These are phyloP conservation scores for Sophora flavescens DNA, from an alignment of 306 rosid species.

Conservation along the genomic window DNA sequence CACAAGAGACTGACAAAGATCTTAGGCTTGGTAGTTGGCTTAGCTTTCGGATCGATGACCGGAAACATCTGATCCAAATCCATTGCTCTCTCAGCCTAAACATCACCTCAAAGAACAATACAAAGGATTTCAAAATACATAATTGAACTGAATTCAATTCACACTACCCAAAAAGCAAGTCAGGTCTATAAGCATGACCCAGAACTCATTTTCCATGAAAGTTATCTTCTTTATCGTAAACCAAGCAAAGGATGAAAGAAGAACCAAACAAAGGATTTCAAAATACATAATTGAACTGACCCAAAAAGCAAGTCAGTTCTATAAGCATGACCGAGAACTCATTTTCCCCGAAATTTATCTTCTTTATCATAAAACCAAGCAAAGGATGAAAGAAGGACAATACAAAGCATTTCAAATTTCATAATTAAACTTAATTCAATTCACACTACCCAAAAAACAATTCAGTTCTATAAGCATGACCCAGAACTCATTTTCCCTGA, in stretches of 20 bases:
- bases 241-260: no score
- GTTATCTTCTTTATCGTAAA: no score
- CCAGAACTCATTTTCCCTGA: conserved; percentile 11
- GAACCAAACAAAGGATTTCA: no score
- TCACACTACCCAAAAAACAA: conserved; percentile 1
- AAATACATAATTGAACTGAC: no score
- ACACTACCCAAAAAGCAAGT: no score
- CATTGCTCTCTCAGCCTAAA: conserved; percentile 62
- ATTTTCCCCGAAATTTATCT: no score
- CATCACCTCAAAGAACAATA: background rate
- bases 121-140: background rate
- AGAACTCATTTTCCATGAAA: no score
- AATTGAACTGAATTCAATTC: background rate
- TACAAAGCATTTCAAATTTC: background rate
- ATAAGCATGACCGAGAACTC: no score
- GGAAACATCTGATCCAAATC: conserved; percentile 81
- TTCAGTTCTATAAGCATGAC: background rate
- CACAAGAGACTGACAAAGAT: conserved; percentile 80
- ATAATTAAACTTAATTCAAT: background rate
- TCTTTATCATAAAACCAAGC: no score
- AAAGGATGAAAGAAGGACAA: no score
- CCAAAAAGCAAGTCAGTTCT: no score
- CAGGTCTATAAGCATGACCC: no score
- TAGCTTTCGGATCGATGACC: conserved; percentile 73
- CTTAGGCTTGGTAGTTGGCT: conserved; percentile 76